Evolutionary conservation across 768 basidiomycete genomes (phyloP).

Genomic region (Mycena polygramma): DNA sequence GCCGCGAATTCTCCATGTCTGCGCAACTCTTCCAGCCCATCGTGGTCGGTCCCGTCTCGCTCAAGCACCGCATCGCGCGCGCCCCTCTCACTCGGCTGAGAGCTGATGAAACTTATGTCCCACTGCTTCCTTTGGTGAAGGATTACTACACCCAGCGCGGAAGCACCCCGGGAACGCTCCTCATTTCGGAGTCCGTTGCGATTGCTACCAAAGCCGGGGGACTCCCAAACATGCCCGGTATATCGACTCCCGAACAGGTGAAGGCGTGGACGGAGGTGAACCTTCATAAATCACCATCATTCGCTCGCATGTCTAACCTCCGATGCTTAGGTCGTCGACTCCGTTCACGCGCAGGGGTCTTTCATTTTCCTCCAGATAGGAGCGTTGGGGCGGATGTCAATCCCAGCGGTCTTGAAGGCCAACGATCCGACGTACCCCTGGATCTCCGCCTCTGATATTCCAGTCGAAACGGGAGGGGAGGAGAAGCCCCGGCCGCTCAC

Average conservation of each 20-base stretch:
- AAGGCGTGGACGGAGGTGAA: conserved; percentile 56
- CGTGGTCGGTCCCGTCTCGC: conserved; percentile 9
- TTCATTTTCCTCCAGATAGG: conserved; percentile 61
- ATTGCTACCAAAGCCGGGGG: conserved; percentile 45
- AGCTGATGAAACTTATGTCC: conserved; percentile 41
- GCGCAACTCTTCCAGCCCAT: conserved; percentile 24
- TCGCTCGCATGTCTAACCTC: too few relatives aligned
- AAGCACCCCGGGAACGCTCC: conserved; percentile 49
- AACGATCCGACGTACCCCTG: conserved; percentile 41
- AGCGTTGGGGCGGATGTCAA: conserved; percentile 56
- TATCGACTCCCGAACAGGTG: conserved; percentile 58
- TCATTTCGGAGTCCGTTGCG: conserved; percentile 58
- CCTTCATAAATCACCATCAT: background rate
- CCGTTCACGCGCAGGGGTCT: conserved; percentile 61
- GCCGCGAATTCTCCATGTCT: background rate
- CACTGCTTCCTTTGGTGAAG: conserved; percentile 41
- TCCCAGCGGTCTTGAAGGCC: conserved; percentile 41
- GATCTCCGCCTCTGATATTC: conserved; percentile 44
- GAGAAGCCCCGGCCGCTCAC: conserved; percentile 36
- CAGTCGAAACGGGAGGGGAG: conserved; percentile 23
- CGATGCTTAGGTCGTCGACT: conserved; percentile 53
- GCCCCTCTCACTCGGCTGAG: conserved; percentile 52
- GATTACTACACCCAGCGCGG: conserved; percentile 50
- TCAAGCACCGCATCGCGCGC: conserved; percentile 50
- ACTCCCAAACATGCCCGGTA: conserved; percentile 53